Evolutionary conservation across 2,329 filamentous ascomycete genomes (phyloP).

Genomic region (Erysiphe pulchra): DNA sequence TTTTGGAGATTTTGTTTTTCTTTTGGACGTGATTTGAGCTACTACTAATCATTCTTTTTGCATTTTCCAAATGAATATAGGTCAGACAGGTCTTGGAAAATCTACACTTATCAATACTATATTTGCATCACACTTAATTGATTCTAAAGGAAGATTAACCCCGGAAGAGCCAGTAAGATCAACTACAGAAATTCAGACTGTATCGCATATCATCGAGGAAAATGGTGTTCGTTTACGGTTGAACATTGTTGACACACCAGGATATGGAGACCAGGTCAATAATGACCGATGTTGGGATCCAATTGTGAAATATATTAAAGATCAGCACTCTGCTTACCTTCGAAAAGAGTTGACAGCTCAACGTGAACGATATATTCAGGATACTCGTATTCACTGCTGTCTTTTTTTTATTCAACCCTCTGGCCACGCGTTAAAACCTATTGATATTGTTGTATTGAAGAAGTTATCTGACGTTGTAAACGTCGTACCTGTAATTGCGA

Average conservation of each 20-base stretch:
- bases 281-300: slow-evolving; percentile 99
- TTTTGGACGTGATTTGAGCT: not conserved
- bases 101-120: slow-evolving; percentile 99
- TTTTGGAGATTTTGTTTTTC: not conserved
- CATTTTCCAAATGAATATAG: slow-evolving; percentile 19
- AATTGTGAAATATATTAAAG: slow-evolving; percentile 99
- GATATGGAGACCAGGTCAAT: slow-evolving; percentile 96
- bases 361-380: slow-evolving; percentile 96
- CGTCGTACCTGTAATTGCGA: slow-evolving; percentile 94
- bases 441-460: slow-evolving; percentile 98
- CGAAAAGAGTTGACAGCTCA: slow-evolving; percentile 98
- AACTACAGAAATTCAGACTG: slow-evolving; percentile 93
- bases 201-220: slow-evolving; percentile 97
- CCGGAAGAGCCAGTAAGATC: slow-evolving; percentile 84
- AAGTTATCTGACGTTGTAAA: slow-evolving; percentile 99
- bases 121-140: slow-evolving; percentile 97
- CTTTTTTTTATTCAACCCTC: slow-evolving; percentile 99
- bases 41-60: not conserved
- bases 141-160: slow-evolving; percentile 84
- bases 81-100: slow-evolving; percentile 95
- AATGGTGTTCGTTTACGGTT: slow-evolving; percentile 91
- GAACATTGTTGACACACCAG: slow-evolving; percentile 97
- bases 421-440: slow-evolving; percentile 93
- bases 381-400: slow-evolving; percentile 98
- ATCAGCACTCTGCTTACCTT: slow-evolving; percentile 97